phyloP scores from a whole-genome alignment of 352 stramenopile species.

The Phytophthora colocasiae region DNA sequence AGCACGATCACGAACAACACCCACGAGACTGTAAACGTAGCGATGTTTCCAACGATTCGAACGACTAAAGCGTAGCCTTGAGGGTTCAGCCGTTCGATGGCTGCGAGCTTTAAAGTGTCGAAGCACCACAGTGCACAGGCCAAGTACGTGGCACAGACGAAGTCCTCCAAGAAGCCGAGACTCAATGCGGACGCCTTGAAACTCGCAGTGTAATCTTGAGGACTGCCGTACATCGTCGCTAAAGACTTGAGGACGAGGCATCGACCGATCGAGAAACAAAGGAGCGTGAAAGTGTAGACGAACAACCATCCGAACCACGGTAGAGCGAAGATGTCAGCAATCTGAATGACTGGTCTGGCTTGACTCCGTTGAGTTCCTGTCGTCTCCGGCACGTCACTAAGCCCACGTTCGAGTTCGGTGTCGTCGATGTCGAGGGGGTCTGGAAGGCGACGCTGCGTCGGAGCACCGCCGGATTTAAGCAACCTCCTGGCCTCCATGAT shows the following conservation, averaged over 20 bases:
- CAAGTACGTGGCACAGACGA: slow-evolving; percentile 43
- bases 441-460: slow-evolving; percentile 1
- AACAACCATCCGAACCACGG: slow-evolving; percentile 38
- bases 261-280: slow-evolving; percentile 37
- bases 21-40: slow-evolving; percentile 33
- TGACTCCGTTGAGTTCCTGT: neutral
- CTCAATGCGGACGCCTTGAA: slow-evolving; percentile 23
- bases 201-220: slow-evolving; percentile 24
- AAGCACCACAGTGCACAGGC: slow-evolving; percentile 29
- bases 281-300: slow-evolving; percentile 34
- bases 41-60: slow-evolving; percentile 6
- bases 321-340: slow-evolving; percentile 12
- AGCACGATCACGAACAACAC: slow-evolving; percentile 36
- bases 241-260: slow-evolving; percentile 26
- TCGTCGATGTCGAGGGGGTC: neutral
- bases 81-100: slow-evolving; percentile 3
- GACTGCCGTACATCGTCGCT: slow-evolving; percentile 33
- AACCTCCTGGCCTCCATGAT: slow-evolving; percentile 12
- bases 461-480: neutral
- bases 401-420: neutral
- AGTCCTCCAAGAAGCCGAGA: slow-evolving; percentile 39
- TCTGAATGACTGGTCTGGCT: slow-evolving; percentile 1
- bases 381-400: slow-evolving; percentile 1
- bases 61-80: slow-evolving; percentile 2
- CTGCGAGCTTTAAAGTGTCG: slow-evolving; percentile 21